A percentile compares a stretch with the other conserved stretches of the same genome.
phyloP scores from a whole-genome alignment of 345 rosid genomes.

The Balakata baccata region DNA sequence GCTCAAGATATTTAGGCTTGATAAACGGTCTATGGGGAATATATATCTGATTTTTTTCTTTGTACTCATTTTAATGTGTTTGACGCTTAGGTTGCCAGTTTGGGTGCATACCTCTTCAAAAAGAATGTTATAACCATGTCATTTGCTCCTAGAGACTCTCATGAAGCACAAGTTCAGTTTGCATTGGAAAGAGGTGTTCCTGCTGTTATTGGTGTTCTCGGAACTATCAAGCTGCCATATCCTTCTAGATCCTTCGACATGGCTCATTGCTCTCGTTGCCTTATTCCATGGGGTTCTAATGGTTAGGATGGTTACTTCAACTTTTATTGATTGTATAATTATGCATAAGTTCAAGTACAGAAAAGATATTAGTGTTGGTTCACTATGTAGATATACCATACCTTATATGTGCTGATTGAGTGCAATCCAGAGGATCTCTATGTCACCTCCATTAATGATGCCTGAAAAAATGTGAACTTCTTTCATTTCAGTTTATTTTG shows the following conservation, averaged over 20 bases:
- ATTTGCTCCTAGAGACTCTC: conserved; percentile 38
- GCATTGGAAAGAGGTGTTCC: conserved; percentile 38
- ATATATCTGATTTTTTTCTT: not conserved
- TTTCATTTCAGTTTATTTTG: not conserved
- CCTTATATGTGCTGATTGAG: not conserved
- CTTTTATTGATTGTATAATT: not conserved
- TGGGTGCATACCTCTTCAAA: conserved; percentile 32
- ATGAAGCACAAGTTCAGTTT: conserved; percentile 36
- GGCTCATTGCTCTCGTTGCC: conserved; percentile 37
- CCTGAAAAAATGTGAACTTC: not conserved
- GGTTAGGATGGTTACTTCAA: conserved; percentile 18
- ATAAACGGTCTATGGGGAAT: not conserved
- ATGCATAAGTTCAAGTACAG: not conserved
- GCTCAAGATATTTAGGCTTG: not conserved
- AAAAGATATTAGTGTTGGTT: not conserved
- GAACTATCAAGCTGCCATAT: conserved; percentile 34
- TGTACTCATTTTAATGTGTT: not conserved
- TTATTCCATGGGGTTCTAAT: conserved; percentile 34
- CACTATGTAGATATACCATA: not conserved
- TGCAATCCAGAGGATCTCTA: not conserved
- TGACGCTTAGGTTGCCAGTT: conserved; percentile 34
- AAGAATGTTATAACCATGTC: conserved; percentile 36
- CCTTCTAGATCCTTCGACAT: conserved; percentile 36
- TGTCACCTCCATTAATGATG: not conserved
- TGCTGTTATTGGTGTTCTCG: conserved; percentile 35